Evolutionary conservation across 495 filamentous ascomycete genomes (phyloP), one percentile per base, ranked within the genome.

Genomic region (Talaromyces trachyspermus): DNA sequence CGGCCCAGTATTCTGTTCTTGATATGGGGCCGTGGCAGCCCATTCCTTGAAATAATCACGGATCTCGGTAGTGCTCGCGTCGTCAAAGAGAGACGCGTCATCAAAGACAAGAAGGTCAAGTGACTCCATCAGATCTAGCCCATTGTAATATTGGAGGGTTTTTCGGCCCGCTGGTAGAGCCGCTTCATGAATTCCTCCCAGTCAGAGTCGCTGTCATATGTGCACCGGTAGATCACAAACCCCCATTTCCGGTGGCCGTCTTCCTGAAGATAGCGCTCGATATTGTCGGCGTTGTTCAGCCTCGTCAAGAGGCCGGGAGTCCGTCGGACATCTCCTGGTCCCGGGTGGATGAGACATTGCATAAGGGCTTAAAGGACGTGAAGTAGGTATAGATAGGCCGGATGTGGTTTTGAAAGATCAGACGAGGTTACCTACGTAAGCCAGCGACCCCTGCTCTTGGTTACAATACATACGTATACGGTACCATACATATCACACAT

Each of bases 141-240:
- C 62, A 35, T 56, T 57, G 29, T 51, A 43, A 23, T 43, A 43
- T 37, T 56, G 38, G 18, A 66, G 52, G 9, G 19, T 36, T 7
- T 52, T 22, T 18, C 15, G 17, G 60, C 55, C 9, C 44, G 36
- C 23, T 41, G 25, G 39, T 44, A 26, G 8, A 57, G 29, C 35
- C 46, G 53, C n/a, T 38, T 39, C 37, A 65, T 50, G 25, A 59
- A 62, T 19, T 54, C 49, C 30, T 54, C 47, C 63, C 57, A 66
- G 38, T 59, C 57, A 35, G 50, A 41, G 43, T 63, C 41, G 22
- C 50, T 59, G 26, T 55, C 23, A 41, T 67, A 67, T 22, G 60
- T 65, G 50, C 57, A 61, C 29, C 62, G 56, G 37, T 61, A 64
- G 49, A 64, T 55, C 14, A 64, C 56, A 39, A 62, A 53, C 22